A percentile compares a stretch with the other conserved stretches of the same genome.
Conservation (phyloP, 2,329 filamentous ascomycete genomes). For the Trichophyton rubrum region DNA sequence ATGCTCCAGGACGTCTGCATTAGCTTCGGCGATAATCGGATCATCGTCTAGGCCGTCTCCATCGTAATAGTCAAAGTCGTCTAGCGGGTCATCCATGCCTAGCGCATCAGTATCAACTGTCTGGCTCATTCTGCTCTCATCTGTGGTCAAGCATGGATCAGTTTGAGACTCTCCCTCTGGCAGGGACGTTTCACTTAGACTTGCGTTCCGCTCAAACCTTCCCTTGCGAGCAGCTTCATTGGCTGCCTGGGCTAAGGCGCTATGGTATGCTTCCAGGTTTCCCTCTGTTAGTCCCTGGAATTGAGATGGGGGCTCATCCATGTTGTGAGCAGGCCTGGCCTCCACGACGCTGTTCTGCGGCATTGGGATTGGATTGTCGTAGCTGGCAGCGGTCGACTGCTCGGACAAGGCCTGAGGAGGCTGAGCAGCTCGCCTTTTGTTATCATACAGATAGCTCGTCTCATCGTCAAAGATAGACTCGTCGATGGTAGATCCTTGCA, state of each 20-base stretch:
- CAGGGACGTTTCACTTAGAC: slow-evolving; percentile 31
- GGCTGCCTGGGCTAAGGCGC: slow-evolving; percentile 69
- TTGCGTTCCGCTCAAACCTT: slow-evolving; percentile 54
- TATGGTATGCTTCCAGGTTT: slow-evolving; percentile 63
- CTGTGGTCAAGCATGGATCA: slow-evolving; percentile 36
- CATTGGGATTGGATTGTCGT: not conserved
- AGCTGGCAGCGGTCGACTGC: not conserved
- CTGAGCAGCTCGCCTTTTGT: slow-evolving; percentile 18
- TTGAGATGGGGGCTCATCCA: not conserved
- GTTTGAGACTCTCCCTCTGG: slow-evolving; percentile 26
- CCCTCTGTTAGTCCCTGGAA: slow-evolving; percentile 9
- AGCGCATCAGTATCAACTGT: slow-evolving; percentile 25
- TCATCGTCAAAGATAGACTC: slow-evolving; percentile 40
- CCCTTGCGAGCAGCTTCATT: slow-evolving; percentile 63
- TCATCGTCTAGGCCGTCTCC: slow-evolving; percentile 68
- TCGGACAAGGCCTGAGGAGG: slow-evolving; percentile 6
- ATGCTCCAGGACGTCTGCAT: slow-evolving; percentile 81
- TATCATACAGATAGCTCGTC: slow-evolving; percentile 31
- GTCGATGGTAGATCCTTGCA: slow-evolving; percentile 29
- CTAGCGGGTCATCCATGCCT: slow-evolving; percentile 26
- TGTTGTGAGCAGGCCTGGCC: not conserved
- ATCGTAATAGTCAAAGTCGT: slow-evolving; percentile 44
- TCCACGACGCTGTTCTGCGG: not conserved
- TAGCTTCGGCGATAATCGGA: slow-evolving; percentile 85
- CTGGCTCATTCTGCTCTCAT: slow-evolving; percentile 39